Conservation (phyloP, 192 early-diverging fungal species). For the Coemansia sp. region DNA sequence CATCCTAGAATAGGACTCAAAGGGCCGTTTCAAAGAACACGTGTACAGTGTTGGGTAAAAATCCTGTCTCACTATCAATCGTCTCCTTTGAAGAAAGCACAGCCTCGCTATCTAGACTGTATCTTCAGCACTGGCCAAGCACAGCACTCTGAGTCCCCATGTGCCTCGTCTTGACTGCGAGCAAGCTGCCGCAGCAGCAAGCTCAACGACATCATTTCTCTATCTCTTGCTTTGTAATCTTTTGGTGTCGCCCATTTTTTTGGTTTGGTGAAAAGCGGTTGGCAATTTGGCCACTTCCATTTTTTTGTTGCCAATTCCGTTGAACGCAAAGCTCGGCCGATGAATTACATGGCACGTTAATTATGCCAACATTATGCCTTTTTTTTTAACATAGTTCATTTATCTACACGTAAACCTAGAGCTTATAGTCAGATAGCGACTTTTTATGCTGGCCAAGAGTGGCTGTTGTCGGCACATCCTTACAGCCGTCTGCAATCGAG, state of each 20-base stretch:
- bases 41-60: neutral
- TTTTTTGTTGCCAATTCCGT: neutral
- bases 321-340: neutral
- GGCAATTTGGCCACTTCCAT: neutral
- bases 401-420: neutral
- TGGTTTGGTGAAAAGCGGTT: neutral
- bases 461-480: neutral
- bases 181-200: neutral
- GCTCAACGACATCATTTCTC: neutral
- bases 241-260: too few species aligned
- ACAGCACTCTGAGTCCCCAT: neutral
- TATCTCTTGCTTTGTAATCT: too few species aligned
- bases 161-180: neutral
- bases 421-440: neutral
- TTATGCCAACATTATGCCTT: neutral
- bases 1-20: neutral
- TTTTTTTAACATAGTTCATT: neutral
- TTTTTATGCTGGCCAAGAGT: neutral
- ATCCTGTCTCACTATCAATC: neutral
- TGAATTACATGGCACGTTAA: neutral
- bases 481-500: neutral
- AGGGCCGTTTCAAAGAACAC: neutral
- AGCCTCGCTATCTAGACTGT: neutral
- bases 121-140: neutral
- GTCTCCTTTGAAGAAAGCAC: neutral